These are phyloP conservation scores for Megacollybia marginata DNA, from an alignment of 768 basidiomycete species.

Conservation along the genomic window DNA sequence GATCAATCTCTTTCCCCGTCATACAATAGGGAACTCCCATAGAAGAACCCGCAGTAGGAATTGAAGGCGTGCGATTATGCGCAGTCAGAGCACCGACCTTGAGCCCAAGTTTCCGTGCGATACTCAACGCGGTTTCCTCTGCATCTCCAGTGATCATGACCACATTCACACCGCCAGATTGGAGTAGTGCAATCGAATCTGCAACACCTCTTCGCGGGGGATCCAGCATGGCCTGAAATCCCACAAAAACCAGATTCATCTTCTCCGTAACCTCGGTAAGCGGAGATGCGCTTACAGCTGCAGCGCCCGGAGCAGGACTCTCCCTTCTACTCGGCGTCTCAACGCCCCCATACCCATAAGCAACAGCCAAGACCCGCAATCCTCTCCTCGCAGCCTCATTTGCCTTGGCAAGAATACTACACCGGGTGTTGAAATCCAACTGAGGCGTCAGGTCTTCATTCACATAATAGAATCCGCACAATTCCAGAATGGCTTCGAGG, in stretches of 20 bases:
- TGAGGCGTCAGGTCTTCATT: slow-evolving; percentile 79
- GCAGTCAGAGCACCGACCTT: slow-evolving; percentile 40
- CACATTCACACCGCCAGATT: slow-evolving; percentile 86
- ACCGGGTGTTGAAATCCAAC: slow-evolving; percentile 62
- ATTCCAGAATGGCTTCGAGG: slow-evolving; percentile 78
- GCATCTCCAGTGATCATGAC: slow-evolving; percentile 98
- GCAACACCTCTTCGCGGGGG: slow-evolving; percentile 93
- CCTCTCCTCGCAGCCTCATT: slow-evolving; percentile 66
- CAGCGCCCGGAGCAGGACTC: slow-evolving; percentile 13
- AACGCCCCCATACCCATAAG: slow-evolving; percentile 68
- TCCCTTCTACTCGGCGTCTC: slow-evolving; percentile 28
- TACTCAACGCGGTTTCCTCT: slow-evolving; percentile 83
- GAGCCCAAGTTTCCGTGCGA: slow-evolving; percentile 81
- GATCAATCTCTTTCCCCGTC: slow-evolving; percentile 81
- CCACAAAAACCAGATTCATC: slow-evolving; percentile 76
- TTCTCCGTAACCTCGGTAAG: slow-evolving; percentile 21
- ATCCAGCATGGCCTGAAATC: slow-evolving; percentile 93
- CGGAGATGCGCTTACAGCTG: slow-evolving; percentile 21
- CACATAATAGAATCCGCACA: slow-evolving; percentile 86
- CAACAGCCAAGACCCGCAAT: slow-evolving; percentile 86
- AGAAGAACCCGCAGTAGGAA: slow-evolving; percentile 6
- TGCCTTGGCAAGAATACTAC: slow-evolving; percentile 65
- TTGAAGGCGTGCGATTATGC: slow-evolving; percentile 15
- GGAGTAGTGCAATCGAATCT: slow-evolving; percentile 75
- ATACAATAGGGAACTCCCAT: slow-evolving; percentile 36